Percentiles rank a stretch among this genome's conserved stretches.
These are phyloP conservation scores for Populus tomentosa DNA, from an alignment of 441 rosid species.

Conservation along the genomic window DNA sequence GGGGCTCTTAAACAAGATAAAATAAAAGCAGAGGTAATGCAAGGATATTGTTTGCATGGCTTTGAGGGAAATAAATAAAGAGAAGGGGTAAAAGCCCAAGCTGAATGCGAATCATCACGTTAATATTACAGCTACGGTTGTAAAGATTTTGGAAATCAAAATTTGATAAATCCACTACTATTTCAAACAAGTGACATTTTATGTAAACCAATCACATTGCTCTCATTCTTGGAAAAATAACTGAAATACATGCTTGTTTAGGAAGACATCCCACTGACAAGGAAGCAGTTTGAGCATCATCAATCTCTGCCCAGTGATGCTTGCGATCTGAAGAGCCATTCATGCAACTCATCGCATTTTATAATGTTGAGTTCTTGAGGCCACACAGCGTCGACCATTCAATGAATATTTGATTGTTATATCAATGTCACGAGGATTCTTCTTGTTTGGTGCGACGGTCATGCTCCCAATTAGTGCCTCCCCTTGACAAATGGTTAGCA, in stretches of 20 bases:
- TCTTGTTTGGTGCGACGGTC: slow-evolving; percentile 84
- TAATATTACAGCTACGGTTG: background rate
- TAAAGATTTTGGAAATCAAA: background rate
- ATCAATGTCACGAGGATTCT: slow-evolving; percentile 91
- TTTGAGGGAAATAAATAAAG: background rate
- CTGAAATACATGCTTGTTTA: background rate
- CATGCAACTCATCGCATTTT: slow-evolving; percentile 63
- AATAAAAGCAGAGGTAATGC: background rate
- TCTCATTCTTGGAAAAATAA: background rate
- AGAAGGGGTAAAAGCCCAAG: background rate
- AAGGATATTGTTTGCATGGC: background rate
- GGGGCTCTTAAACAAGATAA: background rate
- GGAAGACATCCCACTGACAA: background rate
- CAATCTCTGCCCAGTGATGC: background rate
- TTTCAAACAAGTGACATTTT: background rate
- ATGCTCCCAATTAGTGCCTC: slow-evolving; percentile 81
- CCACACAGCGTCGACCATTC: slow-evolving; percentile 57
- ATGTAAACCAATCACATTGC: background rate
- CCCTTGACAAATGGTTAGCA: slow-evolving; percentile 85
- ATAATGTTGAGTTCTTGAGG: slow-evolving; percentile 67
- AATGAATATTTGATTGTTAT: slow-evolving; percentile 71
- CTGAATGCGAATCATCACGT: background rate
- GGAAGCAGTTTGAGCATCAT: background rate
- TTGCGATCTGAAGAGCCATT: background rate
- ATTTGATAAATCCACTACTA: background rate